These are phyloP conservation scores for Pyricularia sp. DNA, from an alignment of 2,329 filamentous ascomycete species.

Conservation along the genomic window DNA sequence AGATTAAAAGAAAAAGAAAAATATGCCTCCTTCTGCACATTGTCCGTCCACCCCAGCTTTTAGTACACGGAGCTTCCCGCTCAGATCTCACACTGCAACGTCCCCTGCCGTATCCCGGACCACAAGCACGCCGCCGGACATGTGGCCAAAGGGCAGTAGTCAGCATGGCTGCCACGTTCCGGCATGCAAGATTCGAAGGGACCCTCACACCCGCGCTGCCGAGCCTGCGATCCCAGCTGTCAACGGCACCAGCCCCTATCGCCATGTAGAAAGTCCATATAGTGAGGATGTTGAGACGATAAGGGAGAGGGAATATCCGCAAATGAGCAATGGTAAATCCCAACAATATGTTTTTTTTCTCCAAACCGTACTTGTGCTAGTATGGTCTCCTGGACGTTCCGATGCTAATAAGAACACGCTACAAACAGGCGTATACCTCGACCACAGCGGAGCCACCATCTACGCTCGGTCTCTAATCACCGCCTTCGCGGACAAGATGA, in stretches of 20 bases:
- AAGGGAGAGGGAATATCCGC: slow-evolving; percentile 28
- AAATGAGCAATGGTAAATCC: slow-evolving; percentile 30
- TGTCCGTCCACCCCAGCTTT: neutral
- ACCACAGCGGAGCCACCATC: slow-evolving; percentile 48
- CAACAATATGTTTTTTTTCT: neutral
- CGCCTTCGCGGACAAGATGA: slow-evolving; percentile 44
- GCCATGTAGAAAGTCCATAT: slow-evolving; percentile 12
- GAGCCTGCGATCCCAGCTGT: neutral
- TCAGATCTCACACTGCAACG: neutral
- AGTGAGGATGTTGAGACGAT: slow-evolving; percentile 24
- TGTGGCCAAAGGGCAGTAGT: neutral
- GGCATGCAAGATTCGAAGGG: neutral
- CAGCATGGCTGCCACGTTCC: neutral
- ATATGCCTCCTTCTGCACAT: neutral
- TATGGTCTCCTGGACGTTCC: neutral
- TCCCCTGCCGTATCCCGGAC: neutral
- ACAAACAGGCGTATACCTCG: slow-evolving; percentile 38
- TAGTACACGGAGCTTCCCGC: neutral
- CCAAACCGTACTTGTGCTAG: too few species aligned
- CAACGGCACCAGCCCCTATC: neutral
- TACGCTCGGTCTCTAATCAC: slow-evolving; percentile 49
- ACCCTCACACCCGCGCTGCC: neutral
- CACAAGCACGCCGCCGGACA: neutral
- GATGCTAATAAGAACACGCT: neutral
- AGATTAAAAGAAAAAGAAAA: neutral